phyloP scores from a whole-genome alignment of 192 early-diverging fungal species.

The Coemansia sp. region DNA sequence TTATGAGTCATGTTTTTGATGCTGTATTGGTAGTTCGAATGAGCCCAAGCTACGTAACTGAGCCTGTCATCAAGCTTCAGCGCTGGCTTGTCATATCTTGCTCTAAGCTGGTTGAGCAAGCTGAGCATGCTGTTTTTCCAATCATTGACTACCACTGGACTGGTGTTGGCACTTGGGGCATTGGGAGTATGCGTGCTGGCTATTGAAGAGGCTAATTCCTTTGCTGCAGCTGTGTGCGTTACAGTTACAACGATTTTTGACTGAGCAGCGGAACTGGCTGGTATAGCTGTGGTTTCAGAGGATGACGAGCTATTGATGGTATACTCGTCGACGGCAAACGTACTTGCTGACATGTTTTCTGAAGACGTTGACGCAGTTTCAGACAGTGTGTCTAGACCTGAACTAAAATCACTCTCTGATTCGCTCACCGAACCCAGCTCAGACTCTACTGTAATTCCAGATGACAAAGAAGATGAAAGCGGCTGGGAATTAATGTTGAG shows the following conservation, averaged over 20 bases:
- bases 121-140: neutral
- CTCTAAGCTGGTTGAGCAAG: neutral
- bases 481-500: neutral
- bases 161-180: neutral
- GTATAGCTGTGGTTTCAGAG: neutral
- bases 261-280: neutral
- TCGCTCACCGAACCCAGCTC: neutral
- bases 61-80: neutral
- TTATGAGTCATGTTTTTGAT: neutral
- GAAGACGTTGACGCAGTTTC: neutral
- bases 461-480: neutral
- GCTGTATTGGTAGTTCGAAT: neutral
- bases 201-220: neutral
- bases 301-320: too few relatives aligned
- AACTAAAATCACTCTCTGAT: neutral
- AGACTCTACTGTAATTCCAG: too few relatives aligned
- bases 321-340: neutral
- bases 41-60: neutral
- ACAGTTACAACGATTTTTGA: neutral
- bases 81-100: neutral
- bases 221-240: neutral
- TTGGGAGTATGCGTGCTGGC: neutral
- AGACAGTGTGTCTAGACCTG: neutral
- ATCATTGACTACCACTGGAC: neutral
- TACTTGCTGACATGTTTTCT: neutral